These are phyloP conservation scores for Jackrogersella minutella DNA, from an alignment of 495 filamentous ascomycete species.

Conservation along the genomic window DNA sequence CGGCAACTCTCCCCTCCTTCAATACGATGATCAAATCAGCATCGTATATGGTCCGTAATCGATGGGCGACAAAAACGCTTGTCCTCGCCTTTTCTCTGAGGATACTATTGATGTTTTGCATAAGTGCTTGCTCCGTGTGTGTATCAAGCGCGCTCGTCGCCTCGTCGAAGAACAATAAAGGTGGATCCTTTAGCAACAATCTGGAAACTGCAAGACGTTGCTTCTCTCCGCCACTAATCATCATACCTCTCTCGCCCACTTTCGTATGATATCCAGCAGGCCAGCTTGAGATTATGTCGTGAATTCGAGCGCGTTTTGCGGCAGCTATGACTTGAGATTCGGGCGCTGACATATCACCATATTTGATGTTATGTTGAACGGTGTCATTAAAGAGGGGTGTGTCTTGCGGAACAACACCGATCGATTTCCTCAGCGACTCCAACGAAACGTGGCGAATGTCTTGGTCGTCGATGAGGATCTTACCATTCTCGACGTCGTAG, in stretches of 20 bases:
- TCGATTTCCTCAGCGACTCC: constrained; percentile 81
- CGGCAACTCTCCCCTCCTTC: constrained; percentile 80
- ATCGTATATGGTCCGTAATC: constrained; percentile 91
- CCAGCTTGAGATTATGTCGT: constrained; percentile 78
- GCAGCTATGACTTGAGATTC: constrained; percentile 76
- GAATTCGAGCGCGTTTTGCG: constrained; percentile 81
- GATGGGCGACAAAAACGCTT: constrained; percentile 92
- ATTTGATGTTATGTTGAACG: constrained; percentile 93
- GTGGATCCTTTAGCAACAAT: constrained; percentile 89
- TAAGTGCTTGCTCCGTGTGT: constrained; percentile 89
- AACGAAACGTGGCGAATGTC: constrained; percentile 85
- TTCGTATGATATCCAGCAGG: constrained; percentile 90
- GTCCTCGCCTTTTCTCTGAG: constrained; percentile 87
- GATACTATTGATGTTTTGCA: constrained; percentile 94
- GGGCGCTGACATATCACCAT: constrained; percentile 85
- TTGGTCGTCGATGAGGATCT: constrained; percentile 91
- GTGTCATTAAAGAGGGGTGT: constrained; percentile 97
- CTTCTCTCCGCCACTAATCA: constrained; percentile 98
- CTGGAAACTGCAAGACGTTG: constrained; percentile 89
- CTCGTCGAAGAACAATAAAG: constrained; percentile 95
- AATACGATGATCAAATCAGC: constrained; percentile 94
- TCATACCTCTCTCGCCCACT: constrained; percentile 95
- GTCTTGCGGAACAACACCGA: constrained; percentile 97
- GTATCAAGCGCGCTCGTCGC: constrained; percentile 96
- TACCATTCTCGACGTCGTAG: constrained; percentile 88